Conservation (phyloP, 352 stramenopile genomes). For the Globisporangium spiculum region DNA sequence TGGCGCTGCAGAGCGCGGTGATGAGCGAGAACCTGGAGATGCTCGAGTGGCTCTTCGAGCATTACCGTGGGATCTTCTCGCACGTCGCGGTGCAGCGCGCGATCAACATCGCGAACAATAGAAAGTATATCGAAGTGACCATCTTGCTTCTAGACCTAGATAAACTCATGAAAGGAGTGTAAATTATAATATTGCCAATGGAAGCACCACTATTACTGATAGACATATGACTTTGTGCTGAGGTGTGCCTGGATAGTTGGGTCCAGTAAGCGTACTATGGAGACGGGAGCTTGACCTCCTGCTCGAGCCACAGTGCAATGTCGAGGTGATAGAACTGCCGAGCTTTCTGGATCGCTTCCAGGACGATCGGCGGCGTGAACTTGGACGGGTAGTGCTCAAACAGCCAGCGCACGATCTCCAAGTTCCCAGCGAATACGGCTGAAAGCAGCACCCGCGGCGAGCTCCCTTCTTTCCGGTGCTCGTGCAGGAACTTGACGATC, state of each 20-base stretch:
- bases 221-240: neutral
- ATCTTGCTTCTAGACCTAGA: conserved; percentile 15
- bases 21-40: conserved; percentile 17
- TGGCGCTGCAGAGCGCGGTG: conserved; percentile 18
- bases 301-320: conserved; percentile 2
- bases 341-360: conserved; percentile 11
- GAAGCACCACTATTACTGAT: neutral
- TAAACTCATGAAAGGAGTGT: neutral
- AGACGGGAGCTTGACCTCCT: neutral
- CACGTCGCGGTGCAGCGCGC: conserved; percentile 9
- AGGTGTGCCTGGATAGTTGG: neutral
- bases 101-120: conserved; percentile 21
- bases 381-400: conserved; percentile 4
- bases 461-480: conserved; percentile 13
- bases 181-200: conserved; percentile 1
- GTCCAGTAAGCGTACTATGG: neutral
- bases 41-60: conserved; percentile 20
- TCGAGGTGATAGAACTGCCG: conserved; percentile 11
- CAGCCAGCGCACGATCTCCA: conserved; percentile 12
- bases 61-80: conserved; percentile 20
- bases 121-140: conserved; percentile 22
- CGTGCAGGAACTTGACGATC: conserved; percentile 15
- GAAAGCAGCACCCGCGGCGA: conserved; percentile 12
- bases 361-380: conserved; percentile 10
- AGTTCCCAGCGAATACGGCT: conserved; percentile 7